Evolutionary conservation across 495 filamentous ascomycete genomes (phyloP).

Genomic region (Jackrogersella minutella): DNA sequence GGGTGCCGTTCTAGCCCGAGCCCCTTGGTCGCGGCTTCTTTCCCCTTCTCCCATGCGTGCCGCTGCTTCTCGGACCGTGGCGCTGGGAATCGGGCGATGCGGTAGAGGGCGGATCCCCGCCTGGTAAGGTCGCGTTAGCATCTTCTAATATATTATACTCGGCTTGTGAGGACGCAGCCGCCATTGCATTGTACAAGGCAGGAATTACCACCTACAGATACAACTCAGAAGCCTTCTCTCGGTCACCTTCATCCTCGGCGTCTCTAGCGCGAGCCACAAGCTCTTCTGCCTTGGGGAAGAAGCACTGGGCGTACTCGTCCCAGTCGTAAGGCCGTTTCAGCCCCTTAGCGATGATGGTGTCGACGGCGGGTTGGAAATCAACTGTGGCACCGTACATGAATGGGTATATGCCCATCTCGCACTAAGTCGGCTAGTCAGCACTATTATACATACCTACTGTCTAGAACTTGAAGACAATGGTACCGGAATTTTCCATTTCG

Average conservation of each 20-base stretch:
- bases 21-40: conserved; percentile 59
- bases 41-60: conserved; percentile 67
- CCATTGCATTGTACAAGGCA: no score
- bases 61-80: conserved; percentile 57
- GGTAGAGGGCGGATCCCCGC: conserved; percentile 71
- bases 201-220: conserved; percentile 62
- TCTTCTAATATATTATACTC: not conserved
- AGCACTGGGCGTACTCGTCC: conserved; percentile 69
- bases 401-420: conserved; percentile 71
- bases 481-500: conserved; percentile 75
- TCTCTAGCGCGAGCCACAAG: conserved; percentile 58
- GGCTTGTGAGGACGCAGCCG: not conserved
- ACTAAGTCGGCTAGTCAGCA: conserved; percentile 47
- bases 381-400: conserved; percentile 71
- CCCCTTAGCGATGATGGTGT: conserved; percentile 43
- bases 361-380: conserved; percentile 74
- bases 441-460: not conserved
- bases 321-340: conserved; percentile 53
- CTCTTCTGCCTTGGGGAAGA: conserved; percentile 64
- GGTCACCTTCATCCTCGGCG: conserved; percentile 53
- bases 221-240: conserved; percentile 63
- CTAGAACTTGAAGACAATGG: no score
- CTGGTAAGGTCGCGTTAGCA: conserved; percentile 7
- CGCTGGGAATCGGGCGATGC: conserved; percentile 70
- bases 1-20: conserved; percentile 40